phyloP scores from a whole-genome alignment of 2,329 filamentous ascomycete genomes.

The Hypoxylon sp. region DNA sequence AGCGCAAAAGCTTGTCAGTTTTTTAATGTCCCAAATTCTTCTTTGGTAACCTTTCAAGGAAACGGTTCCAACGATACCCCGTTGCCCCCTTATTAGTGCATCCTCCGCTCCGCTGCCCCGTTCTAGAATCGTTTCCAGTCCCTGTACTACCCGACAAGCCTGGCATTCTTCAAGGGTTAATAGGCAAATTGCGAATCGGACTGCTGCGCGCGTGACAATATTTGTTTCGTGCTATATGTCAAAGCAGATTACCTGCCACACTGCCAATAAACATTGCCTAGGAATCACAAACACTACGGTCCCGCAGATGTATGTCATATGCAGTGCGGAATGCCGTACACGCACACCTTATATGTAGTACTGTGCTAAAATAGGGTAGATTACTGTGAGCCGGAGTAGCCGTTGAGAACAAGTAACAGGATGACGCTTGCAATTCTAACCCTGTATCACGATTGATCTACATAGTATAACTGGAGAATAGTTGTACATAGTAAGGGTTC shows the following conservation, averaged over 20 bases:
- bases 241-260: slow-evolving; percentile 8
- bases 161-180: slow-evolving; percentile 3
- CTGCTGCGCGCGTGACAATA: slow-evolving; percentile 25
- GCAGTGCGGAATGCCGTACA: slow-evolving; percentile 7
- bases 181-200: slow-evolving; percentile 6
- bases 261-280: slow-evolving; percentile 5
- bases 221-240: slow-evolving; percentile 29
- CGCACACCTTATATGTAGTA: background rate
- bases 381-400: background rate
- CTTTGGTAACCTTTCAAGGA: slow-evolving; percentile 9
- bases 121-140: slow-evolving; percentile 30
- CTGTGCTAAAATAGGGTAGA: slow-evolving; percentile 9
- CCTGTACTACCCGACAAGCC: background rate
- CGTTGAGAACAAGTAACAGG: slow-evolving; percentile 1
- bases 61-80: slow-evolving; percentile 16
- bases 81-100: slow-evolving; percentile 23
- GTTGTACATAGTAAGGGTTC: slow-evolving; percentile 1
- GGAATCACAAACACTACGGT: background rate
- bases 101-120: slow-evolving; percentile 13
- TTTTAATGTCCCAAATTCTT: background rate
- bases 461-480: background rate
- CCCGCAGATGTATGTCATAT: slow-evolving; percentile 6
- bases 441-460: background rate
- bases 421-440: slow-evolving; percentile 16
- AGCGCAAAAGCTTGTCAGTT: slow-evolving; percentile 5